Evolutionary conservation across 805 yeast genomes (phyloP).

Genomic region (Debaryomyces castellii): DNA sequence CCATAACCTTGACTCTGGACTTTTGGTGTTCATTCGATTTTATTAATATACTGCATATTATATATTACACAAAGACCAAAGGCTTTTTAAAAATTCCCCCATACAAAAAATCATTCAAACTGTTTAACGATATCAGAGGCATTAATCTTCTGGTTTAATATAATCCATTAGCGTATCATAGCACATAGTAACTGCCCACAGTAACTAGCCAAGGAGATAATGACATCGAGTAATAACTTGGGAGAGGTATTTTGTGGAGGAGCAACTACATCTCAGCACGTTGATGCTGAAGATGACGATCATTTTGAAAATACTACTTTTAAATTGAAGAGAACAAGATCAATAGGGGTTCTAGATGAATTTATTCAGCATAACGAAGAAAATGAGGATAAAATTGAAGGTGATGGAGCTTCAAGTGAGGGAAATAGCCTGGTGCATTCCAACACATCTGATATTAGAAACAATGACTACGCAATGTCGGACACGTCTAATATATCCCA

Average conservation of each 20-base stretch:
- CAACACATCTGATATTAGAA: background rate
- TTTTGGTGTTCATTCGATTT: background rate
- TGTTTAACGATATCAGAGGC: background rate
- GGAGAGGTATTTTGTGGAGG: conserved; percentile 52
- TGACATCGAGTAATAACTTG: conserved; percentile 10
- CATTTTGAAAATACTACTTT: conserved; percentile 71
- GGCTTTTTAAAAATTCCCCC: conserved; percentile 5
- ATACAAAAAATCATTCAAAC: conserved; percentile 5
- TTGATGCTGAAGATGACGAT: conserved; percentile 69
- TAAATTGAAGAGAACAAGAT: conserved; percentile 76
- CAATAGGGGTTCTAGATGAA: conserved; percentile 77
- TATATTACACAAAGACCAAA: conserved; percentile 5
- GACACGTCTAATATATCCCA: conserved; percentile 6
- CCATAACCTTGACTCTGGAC: background rate
- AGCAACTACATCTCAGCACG: conserved; percentile 62
- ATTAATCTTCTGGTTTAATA: background rate
- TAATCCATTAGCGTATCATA: background rate
- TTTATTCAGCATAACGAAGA: conserved; percentile 47
- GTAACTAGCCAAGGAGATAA: background rate
- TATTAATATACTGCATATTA: background rate
- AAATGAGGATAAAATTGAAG: conserved; percentile 8
- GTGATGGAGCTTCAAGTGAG: background rate
- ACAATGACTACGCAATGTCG: background rate
- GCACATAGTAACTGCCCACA: background rate
- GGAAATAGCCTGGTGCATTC: conserved; percentile 3